phyloP scores from a whole-genome alignment of 345 rosid species.

The Boechera stricta region DNA sequence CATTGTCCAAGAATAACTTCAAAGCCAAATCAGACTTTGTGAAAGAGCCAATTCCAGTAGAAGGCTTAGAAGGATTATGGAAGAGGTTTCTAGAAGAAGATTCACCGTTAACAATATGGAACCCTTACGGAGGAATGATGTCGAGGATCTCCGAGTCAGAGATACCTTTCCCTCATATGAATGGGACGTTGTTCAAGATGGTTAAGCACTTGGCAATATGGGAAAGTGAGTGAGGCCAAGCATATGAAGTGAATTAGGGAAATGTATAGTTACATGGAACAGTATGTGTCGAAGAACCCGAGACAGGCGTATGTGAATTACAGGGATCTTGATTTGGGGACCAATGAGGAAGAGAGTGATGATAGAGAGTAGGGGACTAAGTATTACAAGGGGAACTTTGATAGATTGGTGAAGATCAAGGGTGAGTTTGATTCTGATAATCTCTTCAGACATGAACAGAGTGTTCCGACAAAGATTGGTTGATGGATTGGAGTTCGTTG shows the following conservation, averaged over 20 bases:
- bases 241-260: constrained; percentile 48
- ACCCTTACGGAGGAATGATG: constrained; percentile 51
- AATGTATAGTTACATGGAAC: constrained; percentile 45
- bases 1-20: constrained; percentile 60
- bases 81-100: constrained; percentile 36
- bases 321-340: constrained; percentile 48
- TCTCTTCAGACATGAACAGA: constrained; percentile 66
- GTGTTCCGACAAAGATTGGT: constrained; percentile 53
- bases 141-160: constrained; percentile 42
- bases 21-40: constrained; percentile 79
- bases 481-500: constrained; percentile 4
- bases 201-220: constrained; percentile 39
- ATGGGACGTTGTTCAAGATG: constrained; percentile 44
- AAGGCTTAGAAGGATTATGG: constrained; percentile 45
- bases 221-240: constrained; percentile 31
- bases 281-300: constrained; percentile 41
- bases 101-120: constrained; percentile 40
- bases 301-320: constrained; percentile 45
- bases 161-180: constrained; percentile 48
- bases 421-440: constrained; percentile 59
- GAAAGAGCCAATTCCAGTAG: constrained; percentile 48
- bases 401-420: constrained; percentile 55
- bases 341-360: constrained; percentile 37
- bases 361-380: constrained; percentile 59
- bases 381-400: constrained; percentile 61